phyloP scores from a whole-genome alignment of 1,284 basidiomycete genomes.

The Pterulicium gracile region DNA sequence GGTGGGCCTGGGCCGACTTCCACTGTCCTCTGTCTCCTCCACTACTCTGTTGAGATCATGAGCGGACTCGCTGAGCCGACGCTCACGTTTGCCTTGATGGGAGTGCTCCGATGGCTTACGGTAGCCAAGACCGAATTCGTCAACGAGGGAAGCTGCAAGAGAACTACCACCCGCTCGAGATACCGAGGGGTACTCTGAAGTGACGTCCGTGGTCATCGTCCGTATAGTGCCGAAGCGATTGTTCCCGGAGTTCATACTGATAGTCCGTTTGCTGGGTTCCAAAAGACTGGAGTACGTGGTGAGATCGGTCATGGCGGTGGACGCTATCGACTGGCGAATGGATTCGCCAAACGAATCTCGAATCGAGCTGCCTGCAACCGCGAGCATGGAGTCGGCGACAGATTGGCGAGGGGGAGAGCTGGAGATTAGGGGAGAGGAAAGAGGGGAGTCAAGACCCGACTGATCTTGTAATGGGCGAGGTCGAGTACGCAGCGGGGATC shows the following conservation, averaged over 20 bases:
- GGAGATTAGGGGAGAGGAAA: constrained; percentile 15
- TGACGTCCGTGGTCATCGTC: constrained; percentile 67
- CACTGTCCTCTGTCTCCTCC: constrained; percentile 60
- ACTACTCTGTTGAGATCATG: constrained; percentile 55
- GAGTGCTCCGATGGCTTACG: constrained; percentile 16
- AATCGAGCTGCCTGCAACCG: background rate
- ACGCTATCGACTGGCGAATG: constrained; percentile 36
- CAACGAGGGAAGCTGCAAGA: constrained; percentile 34
- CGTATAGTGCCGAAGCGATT: constrained; percentile 69
- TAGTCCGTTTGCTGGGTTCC: constrained; percentile 30
- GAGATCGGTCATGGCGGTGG: constrained; percentile 30
- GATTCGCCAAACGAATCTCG: constrained; percentile 28
- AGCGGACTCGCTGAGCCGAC: constrained; percentile 49
- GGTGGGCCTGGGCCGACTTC: constrained; percentile 28
- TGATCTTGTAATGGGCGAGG: constrained; percentile 20
- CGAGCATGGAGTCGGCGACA: constrained; percentile 4
- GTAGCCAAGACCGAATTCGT: constrained; percentile 21
- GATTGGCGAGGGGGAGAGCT: constrained; percentile 7
- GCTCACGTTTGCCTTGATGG: constrained; percentile 29
- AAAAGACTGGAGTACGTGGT: constrained; percentile 47
- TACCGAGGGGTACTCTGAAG: constrained; percentile 55
- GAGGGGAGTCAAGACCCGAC: constrained; percentile 21
- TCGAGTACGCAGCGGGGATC: constrained; percentile 40
- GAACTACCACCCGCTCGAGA: constrained; percentile 49
- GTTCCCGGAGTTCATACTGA: constrained; percentile 27